phyloP scores from a whole-genome alignment of 1,284 basidiomycete species.

The Irpex lacteus region DNA sequence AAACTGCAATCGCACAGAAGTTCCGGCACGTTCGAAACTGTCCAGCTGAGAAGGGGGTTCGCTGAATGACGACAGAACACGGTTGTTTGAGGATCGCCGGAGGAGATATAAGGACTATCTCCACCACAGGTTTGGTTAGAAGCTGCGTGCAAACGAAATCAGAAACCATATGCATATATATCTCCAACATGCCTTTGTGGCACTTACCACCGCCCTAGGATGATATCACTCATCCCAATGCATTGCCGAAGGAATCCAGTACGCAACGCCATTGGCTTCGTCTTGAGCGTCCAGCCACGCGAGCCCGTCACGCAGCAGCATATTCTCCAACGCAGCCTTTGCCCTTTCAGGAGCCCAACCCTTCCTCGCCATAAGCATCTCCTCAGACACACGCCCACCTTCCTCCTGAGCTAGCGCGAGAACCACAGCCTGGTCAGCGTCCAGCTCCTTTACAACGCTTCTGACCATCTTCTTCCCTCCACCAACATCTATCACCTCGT shows the following conservation, averaged over 20 bases:
- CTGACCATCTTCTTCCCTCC: constrained; percentile 65
- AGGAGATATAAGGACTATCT: neutral
- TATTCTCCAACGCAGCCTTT: constrained; percentile 80
- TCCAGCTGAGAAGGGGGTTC: neutral
- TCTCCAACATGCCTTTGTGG: neutral
- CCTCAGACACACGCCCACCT: constrained; percentile 65
- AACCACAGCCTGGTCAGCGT: constrained; percentile 78
- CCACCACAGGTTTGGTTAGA: neutral
- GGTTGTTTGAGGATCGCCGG: neutral
- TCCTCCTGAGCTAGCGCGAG: constrained; percentile 70
- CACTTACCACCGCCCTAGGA: neutral
- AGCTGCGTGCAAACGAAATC: neutral
- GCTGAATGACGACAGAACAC: neutral
- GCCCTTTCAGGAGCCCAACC: constrained; percentile 82
- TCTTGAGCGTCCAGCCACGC: constrained; percentile 95
- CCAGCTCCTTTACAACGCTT: constrained; percentile 75
- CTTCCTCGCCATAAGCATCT: constrained; percentile 51
- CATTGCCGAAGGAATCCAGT: constrained; percentile 85
- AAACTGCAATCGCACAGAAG: neutral
- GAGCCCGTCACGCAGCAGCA: constrained; percentile 86
- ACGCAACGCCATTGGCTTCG: constrained; percentile 56
- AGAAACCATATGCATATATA: neutral
- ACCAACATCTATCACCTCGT: constrained; percentile 76
- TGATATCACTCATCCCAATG: constrained; percentile 60
- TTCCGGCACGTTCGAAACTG: neutral